Percentiles rank a stretch among this genome's conserved stretches.
phyloP scores from a whole-genome alignment of 208 protist species.

The Leishmania turanica region DNA sequence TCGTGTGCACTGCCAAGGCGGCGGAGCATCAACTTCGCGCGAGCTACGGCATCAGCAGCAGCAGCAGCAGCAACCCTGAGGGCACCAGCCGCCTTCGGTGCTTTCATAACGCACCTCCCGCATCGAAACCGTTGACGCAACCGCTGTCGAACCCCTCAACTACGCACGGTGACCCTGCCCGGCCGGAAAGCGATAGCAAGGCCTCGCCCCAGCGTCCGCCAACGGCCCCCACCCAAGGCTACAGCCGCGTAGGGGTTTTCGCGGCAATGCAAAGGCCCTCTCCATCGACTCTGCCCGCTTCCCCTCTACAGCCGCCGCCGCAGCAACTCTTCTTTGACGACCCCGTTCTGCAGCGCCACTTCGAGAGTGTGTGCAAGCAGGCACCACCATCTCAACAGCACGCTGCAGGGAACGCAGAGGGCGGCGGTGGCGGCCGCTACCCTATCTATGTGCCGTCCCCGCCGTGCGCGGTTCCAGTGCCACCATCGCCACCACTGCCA shows the following conservation, averaged over 20 bases:
- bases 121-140: neutral
- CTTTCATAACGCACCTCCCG: neutral
- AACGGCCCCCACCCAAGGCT: neutral
- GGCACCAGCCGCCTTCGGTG: neutral
- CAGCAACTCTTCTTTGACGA: slow-evolving; percentile 14
- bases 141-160: neutral
- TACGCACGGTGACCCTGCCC: neutral
- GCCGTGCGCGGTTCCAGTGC: neutral
- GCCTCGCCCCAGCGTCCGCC: neutral
- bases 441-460: neutral
- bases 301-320: neutral
- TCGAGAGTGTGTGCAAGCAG: neutral
- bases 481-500: neutral
- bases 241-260: neutral
- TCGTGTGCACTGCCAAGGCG: neutral
- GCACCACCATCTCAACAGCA: neutral
- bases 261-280: neutral
- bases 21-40: neutral
- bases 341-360: slow-evolving; percentile 9
- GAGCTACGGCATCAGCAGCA: neutral
- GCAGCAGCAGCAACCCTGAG: neutral
- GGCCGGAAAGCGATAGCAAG: neutral
- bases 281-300: neutral
- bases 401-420: neutral
- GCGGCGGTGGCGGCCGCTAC: neutral